Evolutionary conservation across 805 yeast species (phyloP).

Genomic region (Alloascoidea hylecoeti): DNA sequence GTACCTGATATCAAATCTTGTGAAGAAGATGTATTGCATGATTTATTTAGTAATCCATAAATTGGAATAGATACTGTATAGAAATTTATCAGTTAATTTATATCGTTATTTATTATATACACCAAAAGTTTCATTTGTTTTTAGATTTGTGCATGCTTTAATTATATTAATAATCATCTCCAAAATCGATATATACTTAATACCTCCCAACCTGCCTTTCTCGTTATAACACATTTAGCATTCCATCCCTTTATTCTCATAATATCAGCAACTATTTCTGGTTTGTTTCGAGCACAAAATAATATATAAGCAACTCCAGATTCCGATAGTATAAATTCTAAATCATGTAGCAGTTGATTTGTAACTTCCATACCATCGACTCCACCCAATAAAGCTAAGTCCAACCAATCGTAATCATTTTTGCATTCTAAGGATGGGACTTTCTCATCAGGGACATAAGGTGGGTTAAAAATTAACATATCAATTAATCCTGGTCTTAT

Average conservation of each 20-base stretch:
- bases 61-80: too few relatives aligned
- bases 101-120: too few relatives aligned
- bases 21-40: conserved; percentile 40
- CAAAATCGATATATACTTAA: conserved; percentile 57
- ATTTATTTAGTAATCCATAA: conserved; percentile 29
- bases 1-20: conserved; percentile 29
- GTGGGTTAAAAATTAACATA: conserved; percentile 81
- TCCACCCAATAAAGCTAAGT: conserved; percentile 85
- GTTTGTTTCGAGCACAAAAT: conserved; percentile 86
- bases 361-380: conserved; percentile 84
- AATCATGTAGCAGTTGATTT: conserved; percentile 35
- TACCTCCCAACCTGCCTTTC: conserved; percentile 96
- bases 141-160: too few relatives aligned
- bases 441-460: conserved; percentile 81
- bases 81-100: too few relatives aligned
- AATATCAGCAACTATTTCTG: conserved; percentile 35
- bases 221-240: conserved; percentile 33
- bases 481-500: conserved; percentile 40
- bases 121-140: too few relatives aligned
- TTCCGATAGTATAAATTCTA: conserved; percentile 36
- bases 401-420: conserved; percentile 60
- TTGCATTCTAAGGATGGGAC: conserved; percentile 47
- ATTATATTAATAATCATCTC: conserved; percentile 5
- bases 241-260: conserved; percentile 42
- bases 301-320: conserved; percentile 75